A percentile compares a stretch with the other conserved stretches of the same genome.
Conservation (phyloP, 1,139 yeast genomes). For the Maudiozyma humilis region DNA sequence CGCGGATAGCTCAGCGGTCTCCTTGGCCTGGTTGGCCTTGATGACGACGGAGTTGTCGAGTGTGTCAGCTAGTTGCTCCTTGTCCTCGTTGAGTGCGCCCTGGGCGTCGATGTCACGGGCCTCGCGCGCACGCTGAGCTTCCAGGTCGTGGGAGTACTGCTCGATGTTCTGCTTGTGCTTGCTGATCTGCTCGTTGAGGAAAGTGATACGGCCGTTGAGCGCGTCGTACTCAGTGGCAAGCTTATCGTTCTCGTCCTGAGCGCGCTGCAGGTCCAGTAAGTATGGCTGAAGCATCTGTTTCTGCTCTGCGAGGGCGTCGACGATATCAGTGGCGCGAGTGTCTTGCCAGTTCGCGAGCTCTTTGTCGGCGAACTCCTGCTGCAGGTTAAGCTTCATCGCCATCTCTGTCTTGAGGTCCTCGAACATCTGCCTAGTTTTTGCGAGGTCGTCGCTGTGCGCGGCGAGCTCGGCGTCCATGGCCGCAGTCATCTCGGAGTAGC, state of each 20-base stretch:
- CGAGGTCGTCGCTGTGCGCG: slow-evolving; percentile 31
- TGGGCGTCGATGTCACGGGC: slow-evolving; percentile 18
- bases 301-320: slow-evolving; percentile 24
- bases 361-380: slow-evolving; percentile 17
- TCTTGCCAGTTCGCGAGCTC: slow-evolving; percentile 28
- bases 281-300: slow-evolving; percentile 25
- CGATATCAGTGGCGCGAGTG: slow-evolving; percentile 33
- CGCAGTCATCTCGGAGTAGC: slow-evolving; percentile 24
- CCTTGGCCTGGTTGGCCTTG: slow-evolving; percentile 24
- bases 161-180: slow-evolving; percentile 22
- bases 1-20: slow-evolving; percentile 25
- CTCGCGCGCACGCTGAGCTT: slow-evolving; percentile 20
- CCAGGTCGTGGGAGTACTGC: slow-evolving; percentile 20
- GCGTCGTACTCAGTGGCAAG: slow-evolving; percentile 23
- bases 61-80: slow-evolving; percentile 14
- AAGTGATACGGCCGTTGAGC: slow-evolving; percentile 20
- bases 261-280: slow-evolving; percentile 22
- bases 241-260: slow-evolving; percentile 24
- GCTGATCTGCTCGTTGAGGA: slow-evolving; percentile 21
- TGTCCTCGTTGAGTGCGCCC: slow-evolving; percentile 15
- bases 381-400: slow-evolving; percentile 16
- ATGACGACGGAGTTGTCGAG: slow-evolving; percentile 18
- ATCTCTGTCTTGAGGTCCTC: slow-evolving; percentile 27
- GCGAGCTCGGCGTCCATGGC: slow-evolving; percentile 25
- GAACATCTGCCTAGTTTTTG: slow-evolving; percentile 15